A percentile compares a stretch with the other conserved stretches of the same genome.
Conservation (phyloP, 371 early-diverging fungal species). For the Rhizopus microsporus region DNA sequence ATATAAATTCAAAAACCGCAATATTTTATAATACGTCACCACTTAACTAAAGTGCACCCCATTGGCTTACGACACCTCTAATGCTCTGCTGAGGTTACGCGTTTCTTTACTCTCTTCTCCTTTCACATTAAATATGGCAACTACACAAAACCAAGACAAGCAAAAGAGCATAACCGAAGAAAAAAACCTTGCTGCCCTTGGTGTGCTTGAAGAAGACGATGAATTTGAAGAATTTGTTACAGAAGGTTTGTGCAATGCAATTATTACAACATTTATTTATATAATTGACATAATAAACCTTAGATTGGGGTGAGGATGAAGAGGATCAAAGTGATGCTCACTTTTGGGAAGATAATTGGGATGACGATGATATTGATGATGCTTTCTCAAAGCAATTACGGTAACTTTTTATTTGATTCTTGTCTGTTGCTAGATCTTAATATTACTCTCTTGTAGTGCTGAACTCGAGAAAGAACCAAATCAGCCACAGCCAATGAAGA, state of each 20-base stretch:
- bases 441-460: slow-evolving; percentile 14
- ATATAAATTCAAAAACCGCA: too few species aligned
- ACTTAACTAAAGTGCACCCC: too few species aligned
- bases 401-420: slow-evolving; percentile 33
- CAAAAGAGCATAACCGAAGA: slow-evolving; percentile 5
- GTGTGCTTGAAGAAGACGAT: slow-evolving; percentile 86
- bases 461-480: slow-evolving; percentile 25
- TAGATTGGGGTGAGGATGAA: slow-evolving; percentile 81
- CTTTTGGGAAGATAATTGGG: slow-evolving; percentile 92
- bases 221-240: slow-evolving; percentile 91
- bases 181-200: slow-evolving; percentile 28
- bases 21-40: too few species aligned
- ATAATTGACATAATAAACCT: too few species aligned
- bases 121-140: not conserved
- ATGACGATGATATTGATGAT: slow-evolving; percentile 89
- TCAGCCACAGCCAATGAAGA: slow-evolving; percentile 34
- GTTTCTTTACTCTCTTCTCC: too few species aligned
- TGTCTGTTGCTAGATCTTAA: not conserved
- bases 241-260: slow-evolving; percentile 61
- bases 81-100: too few species aligned
- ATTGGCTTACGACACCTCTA: too few species aligned
- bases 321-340: slow-evolving; percentile 76
- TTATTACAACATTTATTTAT: not conserved
- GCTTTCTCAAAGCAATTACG: slow-evolving; percentile 88
- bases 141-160: slow-evolving; percentile 5